Evolutionary conservation across 1,139 yeast species (phyloP), one percentile per base, ranked within the genome.

Genomic region (Kurtzmaniella quercitrusa): DNA sequence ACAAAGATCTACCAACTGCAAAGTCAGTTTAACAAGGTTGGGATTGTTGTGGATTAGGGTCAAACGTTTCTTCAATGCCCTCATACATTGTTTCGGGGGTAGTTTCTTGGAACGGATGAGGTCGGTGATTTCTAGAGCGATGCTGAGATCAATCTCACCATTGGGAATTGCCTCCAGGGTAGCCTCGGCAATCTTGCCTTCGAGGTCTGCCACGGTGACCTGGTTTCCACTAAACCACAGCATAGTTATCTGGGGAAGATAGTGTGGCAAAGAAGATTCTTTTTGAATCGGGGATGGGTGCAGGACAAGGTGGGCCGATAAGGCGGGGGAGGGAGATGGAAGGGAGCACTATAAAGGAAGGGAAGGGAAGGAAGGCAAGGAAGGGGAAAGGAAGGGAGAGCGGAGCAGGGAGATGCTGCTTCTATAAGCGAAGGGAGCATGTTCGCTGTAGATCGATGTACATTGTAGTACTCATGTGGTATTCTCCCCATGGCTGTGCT

Each of bases 131-230:
- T 93, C 98, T 49, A 93, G 71, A 9, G 94, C 91, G 42, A 79
- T 72, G 6, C 84, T 79, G 49, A 88, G 73, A 55, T 93, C 97
- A 44, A 88, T 75, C 55, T 90, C 96, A 2, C 98, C 98, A 57
- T 86, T 82, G 2, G 98, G 98, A 43, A 93, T 85, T 17, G 87
- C 69, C 61, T 89, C 96, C 29, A 93, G 84, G 0, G 98, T 90
- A 12, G 97, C 96, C 51, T 77, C 81, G 44, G 76, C 77, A 42
- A 91, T 79, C 54, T 83, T 79, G 46, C 70, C 74, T 50, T 86
- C 95, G 38, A 87, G 68, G 47, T 70, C 76, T 17, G 75, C 74
- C 3, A 72, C 65, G 15, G 73, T 63, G 27, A 36, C 38, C 16
- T 69, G 65, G 9, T 65, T 58, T 34, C 68, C 66, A 21, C 77